A percentile compares a stretch with the other conserved stretches of the same genome.
phyloP scores from a whole-genome alignment of 1,139 yeast species.

The Blastobotrys buckinghamii region DNA sequence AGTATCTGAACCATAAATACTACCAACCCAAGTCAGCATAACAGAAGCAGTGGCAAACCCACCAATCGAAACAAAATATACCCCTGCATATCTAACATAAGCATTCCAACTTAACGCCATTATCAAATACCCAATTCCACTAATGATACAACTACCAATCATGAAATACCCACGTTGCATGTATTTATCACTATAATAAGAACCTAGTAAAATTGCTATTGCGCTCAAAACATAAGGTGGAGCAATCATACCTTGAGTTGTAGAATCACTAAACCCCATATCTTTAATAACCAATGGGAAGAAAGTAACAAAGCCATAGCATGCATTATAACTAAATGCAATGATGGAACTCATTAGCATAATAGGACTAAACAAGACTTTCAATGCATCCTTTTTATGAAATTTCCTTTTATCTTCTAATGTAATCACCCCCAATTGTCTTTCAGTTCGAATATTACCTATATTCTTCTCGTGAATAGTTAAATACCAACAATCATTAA shows the following conservation, averaged over 20 bases:
- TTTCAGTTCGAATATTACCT: constrained; percentile 24
- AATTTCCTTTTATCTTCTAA: constrained; percentile 14
- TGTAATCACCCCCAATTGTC: constrained; percentile 20
- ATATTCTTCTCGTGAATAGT: constrained; percentile 23
- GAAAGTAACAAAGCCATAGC: constrained; percentile 27
- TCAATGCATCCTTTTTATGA: constrained; percentile 17
- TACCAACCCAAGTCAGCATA: constrained; percentile 29
- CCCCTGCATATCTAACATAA: constrained; percentile 29
- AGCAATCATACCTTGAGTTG: constrained; percentile 27
- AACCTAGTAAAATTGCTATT: constrained; percentile 17
- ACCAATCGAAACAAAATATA: constrained; percentile 30
- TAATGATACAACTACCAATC: constrained; percentile 20
- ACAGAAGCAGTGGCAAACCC: constrained; percentile 29
- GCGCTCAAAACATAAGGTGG: constrained; percentile 27
- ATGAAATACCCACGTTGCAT: constrained; percentile 27
- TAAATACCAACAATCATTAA: background rate
- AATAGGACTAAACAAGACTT: constrained; percentile 20
- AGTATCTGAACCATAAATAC: constrained; percentile 31
- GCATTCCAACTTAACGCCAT: constrained; percentile 24
- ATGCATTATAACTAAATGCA: constrained; percentile 28
- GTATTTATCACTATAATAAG: constrained; percentile 23
- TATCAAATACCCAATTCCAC: constrained; percentile 29
- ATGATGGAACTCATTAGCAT: constrained; percentile 22
- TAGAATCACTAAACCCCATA: constrained; percentile 25
- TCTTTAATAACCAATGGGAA: constrained; percentile 26